Base-by-base conservation (phyloP, 192 early-diverging fungal genomes). In the Linnemannia hyalina region DNA sequence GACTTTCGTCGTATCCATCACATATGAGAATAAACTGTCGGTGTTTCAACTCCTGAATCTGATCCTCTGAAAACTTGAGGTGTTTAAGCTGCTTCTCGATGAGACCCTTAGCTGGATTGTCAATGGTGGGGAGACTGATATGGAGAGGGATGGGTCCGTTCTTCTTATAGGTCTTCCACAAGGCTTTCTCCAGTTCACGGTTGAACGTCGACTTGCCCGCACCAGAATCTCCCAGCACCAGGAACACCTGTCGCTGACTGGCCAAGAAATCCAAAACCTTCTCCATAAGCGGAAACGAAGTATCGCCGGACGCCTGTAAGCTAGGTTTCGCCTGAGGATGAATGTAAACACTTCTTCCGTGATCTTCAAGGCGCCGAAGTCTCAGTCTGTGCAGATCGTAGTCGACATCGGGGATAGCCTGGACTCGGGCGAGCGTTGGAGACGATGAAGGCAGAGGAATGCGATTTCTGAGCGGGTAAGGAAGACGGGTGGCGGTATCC, bases 211-310 rank as follows among this genome's bases (percentile, higher is more conserved):
- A 73, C 23, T 73, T 73, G 7, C 72, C 72, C 0, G 72, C 22
- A n/a, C 72, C 72, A 47, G 72, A 73, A n/a, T 73, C 72, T 29
- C 72, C 72, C n/a, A 73, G 72, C 11, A 73, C n/a, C 2, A 73
- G 26, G 10, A 73, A 16, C 16, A 73, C 72, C 29, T 73, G 35
- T 9, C n/a, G 46, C 0, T 49, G 8, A 9, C 72, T 29, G 23
- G n/a, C 32, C n/a, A 73, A 20, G n/a, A 73, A 73, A 0, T 49
- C 72, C 10, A 16, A 7, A 9, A 29, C 44, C 11, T 73, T 32
- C 11, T 73, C 72, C 72, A 73, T 73, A 18, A 73, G 41, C 4
- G 18, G n/a, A 29, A 73, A 73, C 10, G 29, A 26, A 0, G n/a
- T 22, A 10, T 49, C 46, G 32, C 52, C 46, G 8, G 22, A 9